Conservation (phyloP, 495 filamentous ascomycete genomes). For the Aspergillus biplanus region DNA sequence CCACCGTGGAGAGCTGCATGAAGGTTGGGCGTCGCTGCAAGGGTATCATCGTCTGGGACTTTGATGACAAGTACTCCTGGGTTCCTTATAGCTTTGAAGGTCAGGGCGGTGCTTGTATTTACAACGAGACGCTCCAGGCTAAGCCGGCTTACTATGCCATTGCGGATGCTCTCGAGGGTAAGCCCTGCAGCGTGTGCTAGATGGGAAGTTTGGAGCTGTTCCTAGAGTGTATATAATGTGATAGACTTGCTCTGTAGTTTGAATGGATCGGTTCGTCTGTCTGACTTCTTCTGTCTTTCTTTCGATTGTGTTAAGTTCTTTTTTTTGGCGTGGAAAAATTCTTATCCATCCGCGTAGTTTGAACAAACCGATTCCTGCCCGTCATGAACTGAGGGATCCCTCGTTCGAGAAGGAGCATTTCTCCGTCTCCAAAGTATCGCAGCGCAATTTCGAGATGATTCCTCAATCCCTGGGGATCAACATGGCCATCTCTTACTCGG, state of each 20-base stretch:
- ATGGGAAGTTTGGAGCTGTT: neutral
- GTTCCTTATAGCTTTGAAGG: slow-evolving; percentile 53
- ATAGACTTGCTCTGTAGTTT: neutral
- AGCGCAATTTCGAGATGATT: no score
- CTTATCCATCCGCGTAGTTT: no score
- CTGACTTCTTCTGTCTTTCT: neutral
- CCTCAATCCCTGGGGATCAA: no score
- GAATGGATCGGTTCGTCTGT: neutral
- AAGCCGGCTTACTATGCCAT: slow-evolving; percentile 52
- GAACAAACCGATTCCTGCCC: no score
- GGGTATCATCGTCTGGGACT: slow-evolving; percentile 63
- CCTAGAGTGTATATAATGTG: neutral
- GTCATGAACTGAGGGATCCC: no score
- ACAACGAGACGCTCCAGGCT: slow-evolving; percentile 49
- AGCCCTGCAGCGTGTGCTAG: slow-evolving; percentile 26
- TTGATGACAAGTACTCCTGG: slow-evolving; percentile 60
- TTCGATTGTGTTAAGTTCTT: neutral
- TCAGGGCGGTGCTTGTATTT: slow-evolving; percentile 47
- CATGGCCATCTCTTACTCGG: no score
- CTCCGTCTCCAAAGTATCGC: no score
- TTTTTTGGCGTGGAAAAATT: no score
- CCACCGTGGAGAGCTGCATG: slow-evolving; percentile 56
- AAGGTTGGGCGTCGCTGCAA: slow-evolving; percentile 53
- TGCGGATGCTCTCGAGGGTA: slow-evolving; percentile 25
- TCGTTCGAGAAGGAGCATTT: no score